Conservation (phyloP, 352 stramenopile genomes). For the Phytophthora multivora region DNA sequence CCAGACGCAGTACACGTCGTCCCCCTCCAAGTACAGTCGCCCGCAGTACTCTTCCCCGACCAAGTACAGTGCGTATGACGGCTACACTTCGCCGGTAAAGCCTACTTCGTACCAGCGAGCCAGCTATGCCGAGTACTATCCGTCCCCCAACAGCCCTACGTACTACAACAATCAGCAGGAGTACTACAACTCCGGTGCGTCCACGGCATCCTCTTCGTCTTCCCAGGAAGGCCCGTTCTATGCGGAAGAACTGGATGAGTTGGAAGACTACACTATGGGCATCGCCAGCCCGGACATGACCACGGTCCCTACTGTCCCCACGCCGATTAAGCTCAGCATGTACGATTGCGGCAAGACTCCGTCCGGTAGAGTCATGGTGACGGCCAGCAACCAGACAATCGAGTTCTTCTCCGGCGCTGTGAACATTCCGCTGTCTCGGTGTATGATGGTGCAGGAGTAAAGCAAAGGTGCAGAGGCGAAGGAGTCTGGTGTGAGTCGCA, state of each 20-base stretch:
- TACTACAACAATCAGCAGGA: slow-evolving; percentile 67
- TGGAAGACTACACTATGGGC: slow-evolving; percentile 65
- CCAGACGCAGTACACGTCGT: slow-evolving; percentile 28
- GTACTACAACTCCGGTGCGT: slow-evolving; percentile 77
- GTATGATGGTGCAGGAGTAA: slow-evolving; percentile 74
- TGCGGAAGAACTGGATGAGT: slow-evolving; percentile 71
- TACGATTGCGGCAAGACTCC: slow-evolving; percentile 84
- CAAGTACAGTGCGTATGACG: slow-evolving; percentile 36
- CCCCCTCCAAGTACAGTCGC: slow-evolving; percentile 32
- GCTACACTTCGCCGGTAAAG: slow-evolving; percentile 51
- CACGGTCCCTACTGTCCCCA: slow-evolving; percentile 78
- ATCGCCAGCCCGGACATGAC: slow-evolving; percentile 70
- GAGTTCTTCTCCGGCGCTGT: slow-evolving; percentile 87
- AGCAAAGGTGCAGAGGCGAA: background rate
- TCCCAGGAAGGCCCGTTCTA: slow-evolving; percentile 76
- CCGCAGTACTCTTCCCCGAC: slow-evolving; percentile 31
- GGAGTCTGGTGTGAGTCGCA: slow-evolving; percentile 5
- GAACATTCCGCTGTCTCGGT: slow-evolving; percentile 68
- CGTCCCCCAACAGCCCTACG: slow-evolving; percentile 35
- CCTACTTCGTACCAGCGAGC: slow-evolving; percentile 23
- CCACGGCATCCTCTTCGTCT: slow-evolving; percentile 74
- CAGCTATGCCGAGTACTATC: slow-evolving; percentile 52
- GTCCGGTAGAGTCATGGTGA: slow-evolving; percentile 76
- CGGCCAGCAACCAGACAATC: slow-evolving; percentile 80
- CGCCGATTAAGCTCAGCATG: slow-evolving; percentile 65